phyloP scores from a whole-genome alignment of 176 grass and related monocot genomes.

The Oryza brachyantha region DNA sequence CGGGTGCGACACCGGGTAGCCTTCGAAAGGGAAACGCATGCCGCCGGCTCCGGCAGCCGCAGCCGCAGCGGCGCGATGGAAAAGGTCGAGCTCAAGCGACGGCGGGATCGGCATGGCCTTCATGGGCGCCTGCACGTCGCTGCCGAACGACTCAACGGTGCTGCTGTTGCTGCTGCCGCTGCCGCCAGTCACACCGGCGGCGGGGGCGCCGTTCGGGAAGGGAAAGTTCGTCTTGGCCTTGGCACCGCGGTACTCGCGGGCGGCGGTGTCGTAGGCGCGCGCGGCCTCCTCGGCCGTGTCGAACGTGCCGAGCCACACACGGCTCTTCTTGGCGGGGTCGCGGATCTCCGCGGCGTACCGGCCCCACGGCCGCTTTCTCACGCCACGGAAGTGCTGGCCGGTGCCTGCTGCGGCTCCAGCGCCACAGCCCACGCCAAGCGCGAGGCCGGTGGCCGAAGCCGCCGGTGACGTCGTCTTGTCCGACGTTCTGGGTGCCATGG shows the following conservation, averaged over 20 bases:
- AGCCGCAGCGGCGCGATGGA: conserved; percentile 39
- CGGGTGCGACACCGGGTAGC: conserved; percentile 37
- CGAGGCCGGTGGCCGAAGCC: conserved; percentile 17
- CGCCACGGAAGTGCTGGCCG: conserved; percentile 60
- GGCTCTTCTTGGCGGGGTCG: conserved; percentile 88
- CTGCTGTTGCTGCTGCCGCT: conserved; percentile 81
- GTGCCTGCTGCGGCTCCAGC: background rate
- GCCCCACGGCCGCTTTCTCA: conserved; percentile 91
- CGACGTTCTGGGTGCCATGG: conserved; percentile 46
- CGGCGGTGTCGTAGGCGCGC: conserved; percentile 73
- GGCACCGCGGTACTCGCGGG: conserved; percentile 74
- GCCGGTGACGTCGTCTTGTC: conserved; percentile 38
- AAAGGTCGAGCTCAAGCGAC: conserved; percentile 47
- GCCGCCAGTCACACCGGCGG: conserved; percentile 14
- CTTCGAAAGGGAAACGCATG: conserved; percentile 50
- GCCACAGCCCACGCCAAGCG: background rate
- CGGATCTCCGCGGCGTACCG: conserved; percentile 87
- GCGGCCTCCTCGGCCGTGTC: conserved; percentile 95
- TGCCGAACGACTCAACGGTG: conserved; percentile 70
- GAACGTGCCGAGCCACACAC: conserved; percentile 91
- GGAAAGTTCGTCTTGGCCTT: conserved; percentile 98
- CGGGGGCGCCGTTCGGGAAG: background rate
- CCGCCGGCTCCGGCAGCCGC: background rate
- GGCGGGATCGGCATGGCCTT: conserved; percentile 48
- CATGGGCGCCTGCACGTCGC: conserved; percentile 50